phyloP scores from a whole-genome alignment of 192 early-diverging fungal genomes.

The Pilaira anomala region DNA sequence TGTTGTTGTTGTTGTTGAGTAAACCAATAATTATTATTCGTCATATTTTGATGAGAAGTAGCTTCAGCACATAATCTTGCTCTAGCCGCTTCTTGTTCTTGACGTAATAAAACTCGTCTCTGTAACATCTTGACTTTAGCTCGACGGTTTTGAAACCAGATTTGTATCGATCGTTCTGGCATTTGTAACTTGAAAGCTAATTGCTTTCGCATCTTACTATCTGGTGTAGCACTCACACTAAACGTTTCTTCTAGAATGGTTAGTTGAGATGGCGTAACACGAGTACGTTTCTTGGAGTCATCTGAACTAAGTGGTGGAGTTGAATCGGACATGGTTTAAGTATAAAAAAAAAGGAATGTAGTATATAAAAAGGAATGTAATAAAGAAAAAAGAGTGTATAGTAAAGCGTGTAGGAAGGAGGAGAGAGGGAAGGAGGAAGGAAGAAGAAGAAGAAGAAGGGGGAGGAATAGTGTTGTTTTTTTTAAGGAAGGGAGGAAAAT shows the following conservation, averaged over 20 bases:
- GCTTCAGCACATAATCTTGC: constrained; percentile 29
- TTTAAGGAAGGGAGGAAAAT: constrained; percentile 4
- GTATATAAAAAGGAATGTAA: background rate
- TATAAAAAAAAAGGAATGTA: constrained; percentile 2
- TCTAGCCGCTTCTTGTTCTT: constrained; percentile 30
- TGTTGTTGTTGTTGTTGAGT: background rate
- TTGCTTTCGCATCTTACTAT: constrained; percentile 59
- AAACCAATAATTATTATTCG: constrained; percentile 9
- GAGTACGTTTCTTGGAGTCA: constrained; percentile 53
- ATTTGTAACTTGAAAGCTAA: constrained; percentile 65
- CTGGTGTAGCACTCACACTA: constrained; percentile 59
- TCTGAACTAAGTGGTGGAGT: constrained; percentile 11
- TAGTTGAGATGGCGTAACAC: constrained; percentile 62
- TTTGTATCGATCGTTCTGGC: constrained; percentile 71
- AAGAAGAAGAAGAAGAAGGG: background rate
- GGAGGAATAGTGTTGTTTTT: background rate
- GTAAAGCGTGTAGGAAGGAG: background rate
- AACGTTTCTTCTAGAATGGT: constrained; percentile 67
- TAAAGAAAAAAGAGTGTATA: background rate
- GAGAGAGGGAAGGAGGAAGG: background rate
- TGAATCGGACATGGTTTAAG: background rate
- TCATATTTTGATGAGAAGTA: background rate
- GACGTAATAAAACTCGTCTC: constrained; percentile 25
- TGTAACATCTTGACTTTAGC: constrained; percentile 71
- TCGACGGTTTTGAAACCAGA: constrained; percentile 84